Evolutionary conservation across 345 rosid genomes (phyloP).

Genomic region (Pelargonium nanum): DNA sequence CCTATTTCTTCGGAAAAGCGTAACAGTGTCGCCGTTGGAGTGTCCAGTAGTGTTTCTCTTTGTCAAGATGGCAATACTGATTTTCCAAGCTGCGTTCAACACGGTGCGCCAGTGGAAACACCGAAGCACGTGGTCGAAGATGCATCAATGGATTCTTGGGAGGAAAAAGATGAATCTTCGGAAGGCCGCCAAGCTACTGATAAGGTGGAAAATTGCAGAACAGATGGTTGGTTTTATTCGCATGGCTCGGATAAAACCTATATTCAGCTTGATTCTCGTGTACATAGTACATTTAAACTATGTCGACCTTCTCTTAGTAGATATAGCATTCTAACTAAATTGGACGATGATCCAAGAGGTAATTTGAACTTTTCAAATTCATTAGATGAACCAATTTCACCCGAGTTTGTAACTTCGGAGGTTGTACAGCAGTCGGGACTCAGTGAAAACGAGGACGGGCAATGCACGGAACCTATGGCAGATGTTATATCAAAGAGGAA

Average conservation of each 20-base stretch:
- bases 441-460: slow-evolving; percentile 25
- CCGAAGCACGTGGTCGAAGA: slow-evolving; percentile 13
- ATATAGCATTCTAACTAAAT: slow-evolving; percentile 5
- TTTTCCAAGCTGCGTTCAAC: slow-evolving; percentile 16
- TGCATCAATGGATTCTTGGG: slow-evolving; percentile 12
- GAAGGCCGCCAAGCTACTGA: slow-evolving; percentile 17
- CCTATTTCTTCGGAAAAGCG: slow-evolving; percentile 18
- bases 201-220: slow-evolving; percentile 7
- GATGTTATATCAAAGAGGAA: slow-evolving; percentile 34
- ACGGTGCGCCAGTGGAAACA: slow-evolving; percentile 10
- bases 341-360: slow-evolving; percentile 1
- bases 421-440: slow-evolving; percentile 16
- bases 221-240: not conserved
- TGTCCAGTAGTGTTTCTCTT: slow-evolving; percentile 21
- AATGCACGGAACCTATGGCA: slow-evolving; percentile 19
- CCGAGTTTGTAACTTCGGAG: slow-evolving; percentile 15
- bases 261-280: slow-evolving; percentile 3
- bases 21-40: slow-evolving; percentile 12
- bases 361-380: slow-evolving; percentile 5
- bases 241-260: not conserved
- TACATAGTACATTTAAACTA: not conserved
- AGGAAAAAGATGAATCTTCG: slow-evolving; percentile 12
- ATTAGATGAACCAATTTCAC: not conserved
- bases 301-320: not conserved
- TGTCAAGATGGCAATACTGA: slow-evolving; percentile 24